Base-by-base conservation (phyloP, 352 stramenopile species). In the Globisporangium splendens region DNA sequence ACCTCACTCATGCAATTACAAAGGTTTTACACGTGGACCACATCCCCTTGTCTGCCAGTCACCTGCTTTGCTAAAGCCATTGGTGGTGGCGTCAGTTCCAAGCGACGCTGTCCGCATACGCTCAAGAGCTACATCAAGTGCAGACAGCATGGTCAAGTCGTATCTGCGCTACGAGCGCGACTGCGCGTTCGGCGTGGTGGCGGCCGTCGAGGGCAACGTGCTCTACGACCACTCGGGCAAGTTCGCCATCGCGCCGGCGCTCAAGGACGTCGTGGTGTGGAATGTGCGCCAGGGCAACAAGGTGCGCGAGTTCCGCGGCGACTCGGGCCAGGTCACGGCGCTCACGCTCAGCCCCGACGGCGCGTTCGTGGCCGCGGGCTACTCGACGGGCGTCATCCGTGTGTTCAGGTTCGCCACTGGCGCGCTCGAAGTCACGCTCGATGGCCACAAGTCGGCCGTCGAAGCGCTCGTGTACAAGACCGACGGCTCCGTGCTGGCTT, bases 81-180 rank as follows among this genome's bases (percentile, higher is more conserved):
- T 31, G 24, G 24, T 31, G 24, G 24, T 31, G 24, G 24, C 24
- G 24, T 31, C 2, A 2, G 24, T 5, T 31, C 5, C 24, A 2
- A 31, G n/a, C n/a, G 5, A 5, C 24, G 24, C 2, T 5, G 47
- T 21, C 5, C 33, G 12, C 8, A 20, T 31, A 3, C 31, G 8
- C 8, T 8, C 13, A 42, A 11, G 22, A 21, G 22, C n/a, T 11
- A 17, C 69, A 50, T 61, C 72, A 39, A 70, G 69, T 41, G 59
- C 61, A 17, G 20, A 50, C 47, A 33, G 38, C 20, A 91, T 89
- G 78, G 90, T 95, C 78, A 97, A 98, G 83, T 96, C 86, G 56
- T 98, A 98, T 65, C 74, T 97, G 63, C 89, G 93, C 57, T 98
- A 98, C 63, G 83, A 93, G 69, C 87, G 90, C 62, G 70, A 86